Evolutionary conservation across 768 basidiomycete genomes (phyloP).

Genomic region (Boletus bicolor): DNA sequence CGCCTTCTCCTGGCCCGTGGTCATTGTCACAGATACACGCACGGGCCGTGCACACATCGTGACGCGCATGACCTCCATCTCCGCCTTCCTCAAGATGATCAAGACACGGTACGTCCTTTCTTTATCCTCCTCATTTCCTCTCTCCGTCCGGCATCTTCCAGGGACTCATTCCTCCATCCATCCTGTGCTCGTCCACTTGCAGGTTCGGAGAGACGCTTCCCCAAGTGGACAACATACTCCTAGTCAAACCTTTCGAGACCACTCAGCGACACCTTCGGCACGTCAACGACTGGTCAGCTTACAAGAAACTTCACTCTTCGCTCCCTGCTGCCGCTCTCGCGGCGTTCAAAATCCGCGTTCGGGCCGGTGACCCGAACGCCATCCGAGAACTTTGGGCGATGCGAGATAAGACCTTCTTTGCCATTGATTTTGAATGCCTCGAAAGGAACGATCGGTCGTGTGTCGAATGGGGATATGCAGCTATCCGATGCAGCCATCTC

Average conservation of each 20-base stretch:
- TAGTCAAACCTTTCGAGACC: conserved; percentile 67
- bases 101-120: conserved; percentile 56
- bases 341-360: conserved; percentile 62
- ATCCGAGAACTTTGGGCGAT: conserved; percentile 66
- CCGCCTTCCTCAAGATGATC: conserved; percentile 81
- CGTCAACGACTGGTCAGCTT: conserved; percentile 62
- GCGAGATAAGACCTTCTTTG: conserved; percentile 70
- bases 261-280: conserved; percentile 65
- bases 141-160: background rate
- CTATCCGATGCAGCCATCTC: conserved; percentile 68
- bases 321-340: conserved; percentile 67
- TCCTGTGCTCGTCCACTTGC: background rate
- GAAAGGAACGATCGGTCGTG: conserved; percentile 68
- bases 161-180: background rate
- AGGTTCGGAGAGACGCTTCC: conserved; percentile 76
- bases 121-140: background rate
- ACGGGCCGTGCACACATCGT: conserved; percentile 78
- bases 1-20: conserved; percentile 79
- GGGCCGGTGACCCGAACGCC: conserved; percentile 61
- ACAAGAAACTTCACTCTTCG: conserved; percentile 67
- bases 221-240: conserved; percentile 67
- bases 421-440: conserved; percentile 72
- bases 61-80: conserved; percentile 67
- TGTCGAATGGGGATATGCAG: conserved; percentile 82
- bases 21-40: conserved; percentile 68